Evolutionary conservation across 2,329 filamentous ascomycete species (phyloP), one percentile per base, ranked within the genome.

Genomic region (Diplocarpon rosae): DNA sequence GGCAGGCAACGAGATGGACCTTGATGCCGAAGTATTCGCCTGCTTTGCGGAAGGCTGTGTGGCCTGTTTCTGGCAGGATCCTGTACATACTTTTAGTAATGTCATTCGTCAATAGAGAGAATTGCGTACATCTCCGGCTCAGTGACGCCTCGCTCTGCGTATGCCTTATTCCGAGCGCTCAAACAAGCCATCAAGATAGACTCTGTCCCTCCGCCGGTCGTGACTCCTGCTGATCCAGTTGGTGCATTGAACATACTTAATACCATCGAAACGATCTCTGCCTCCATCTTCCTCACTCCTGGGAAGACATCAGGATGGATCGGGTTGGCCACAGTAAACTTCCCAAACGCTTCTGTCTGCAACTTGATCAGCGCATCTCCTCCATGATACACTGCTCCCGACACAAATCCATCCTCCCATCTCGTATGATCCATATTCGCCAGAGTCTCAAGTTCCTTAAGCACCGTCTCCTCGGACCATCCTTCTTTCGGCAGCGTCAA

Each of bases 291-390:
- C 58, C 92, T 75, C 42, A 98, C 89, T 24, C 90, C 92, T 13
- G 92, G 92, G 67, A 98, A 98, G 35, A 98, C 90, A 66, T 98
- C 92, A 6, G 92, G 92, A 64, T 98, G 92, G 55, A 98, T 92
- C 2, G 92, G 92, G 64, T 98, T 98, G 32, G 88, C 77, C 27
- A 98, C 92, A 40, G 88, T 90, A 63, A 98, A 98, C 65, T 85
- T 84, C 53, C 85, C 84, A 71, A 90, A 96, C 0, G 92, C 90
- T 62, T 95, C 86, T 5, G 85, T 85, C 69, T 98, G 92, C 32
- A 98, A 70, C 59, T 83, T 77, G 49, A 92, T 67, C 55, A 98
- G 68, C 36, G 83, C 80, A 32, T 85, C 76, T 42, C 92, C 92
- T 52, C 92, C 92, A 61, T 96, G 90, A 62, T 98, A 98, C 29